Percentiles rank a stretch among this genome's conserved stretches.
Evolutionary conservation across 1,284 basidiomycete species (phyloP).

Genomic region (Marasmius sp.): DNA sequence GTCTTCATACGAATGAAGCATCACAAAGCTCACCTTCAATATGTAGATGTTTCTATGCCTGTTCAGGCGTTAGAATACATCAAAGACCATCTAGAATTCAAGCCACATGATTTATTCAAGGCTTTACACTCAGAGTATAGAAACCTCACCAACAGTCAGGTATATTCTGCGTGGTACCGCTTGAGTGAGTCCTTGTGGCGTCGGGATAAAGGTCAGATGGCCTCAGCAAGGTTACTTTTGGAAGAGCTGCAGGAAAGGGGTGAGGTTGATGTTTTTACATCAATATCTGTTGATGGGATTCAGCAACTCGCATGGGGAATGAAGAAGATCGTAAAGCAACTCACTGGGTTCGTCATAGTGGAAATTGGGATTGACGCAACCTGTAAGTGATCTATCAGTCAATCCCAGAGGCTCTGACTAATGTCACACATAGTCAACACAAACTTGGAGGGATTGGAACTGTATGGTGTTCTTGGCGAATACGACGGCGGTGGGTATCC

Average conservation of each 20-base stretch:
- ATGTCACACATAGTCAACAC: conserved; percentile 26
- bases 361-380: conserved; percentile 31
- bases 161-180: conserved; percentile 21
- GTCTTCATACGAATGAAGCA: conserved; percentile 2
- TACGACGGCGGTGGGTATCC: conserved; percentile 29
- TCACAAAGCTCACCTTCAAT: conserved; percentile 1
- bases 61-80: neutral
- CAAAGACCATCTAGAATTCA: neutral
- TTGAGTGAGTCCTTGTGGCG: conserved; percentile 29
- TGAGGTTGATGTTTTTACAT: conserved; percentile 22
- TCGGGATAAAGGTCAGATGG: conserved; percentile 21
- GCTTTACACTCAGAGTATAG: neutral
- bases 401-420: neutral
- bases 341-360: conserved; percentile 19
- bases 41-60: conserved; percentile 8
- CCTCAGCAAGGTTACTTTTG: conserved; percentile 25
- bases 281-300: conserved; percentile 19
- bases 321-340: conserved; percentile 18
- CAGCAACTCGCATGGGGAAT: conserved; percentile 25
- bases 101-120: neutral
- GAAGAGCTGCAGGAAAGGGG: conserved; percentile 16
- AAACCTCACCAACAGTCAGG: neutral
- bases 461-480: conserved; percentile 29
- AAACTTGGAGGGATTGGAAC: conserved; percentile 29
- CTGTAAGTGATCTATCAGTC: conserved; percentile 20